These are phyloP conservation scores for Avicennia marina DNA, from an alignment of 257 asterid species.

Conservation along the genomic window DNA sequence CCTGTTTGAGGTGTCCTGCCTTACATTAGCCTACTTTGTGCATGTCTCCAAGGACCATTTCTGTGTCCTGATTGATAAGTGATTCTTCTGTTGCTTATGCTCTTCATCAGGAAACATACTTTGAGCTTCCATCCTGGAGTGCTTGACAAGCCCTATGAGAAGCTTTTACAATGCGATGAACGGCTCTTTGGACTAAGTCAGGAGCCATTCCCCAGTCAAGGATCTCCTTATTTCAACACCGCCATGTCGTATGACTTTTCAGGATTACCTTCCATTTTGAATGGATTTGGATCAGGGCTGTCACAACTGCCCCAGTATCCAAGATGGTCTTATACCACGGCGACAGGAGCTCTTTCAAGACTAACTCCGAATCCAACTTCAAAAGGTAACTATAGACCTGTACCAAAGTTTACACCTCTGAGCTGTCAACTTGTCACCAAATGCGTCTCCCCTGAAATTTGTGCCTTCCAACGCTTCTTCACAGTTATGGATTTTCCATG, in stretches of 20 bases:
- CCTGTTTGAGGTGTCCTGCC: constrained; percentile 21
- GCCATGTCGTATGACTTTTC: background rate
- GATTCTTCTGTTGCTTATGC: too few species aligned
- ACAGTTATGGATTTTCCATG: too few species aligned
- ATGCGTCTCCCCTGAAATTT: too few species aligned
- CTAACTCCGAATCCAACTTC: constrained; percentile 10
- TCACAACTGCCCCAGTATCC: too few species aligned
- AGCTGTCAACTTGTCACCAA: background rate
- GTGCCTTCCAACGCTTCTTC: too few species aligned
- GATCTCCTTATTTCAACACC: constrained; percentile 21
- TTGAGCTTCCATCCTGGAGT: constrained; percentile 24
- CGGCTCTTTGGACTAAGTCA: constrained; percentile 23
- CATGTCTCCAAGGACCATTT: too few species aligned
- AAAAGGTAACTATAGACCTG: too few species aligned
- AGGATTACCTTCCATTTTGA: background rate
- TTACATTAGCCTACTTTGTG: too few species aligned
- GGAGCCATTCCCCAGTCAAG: constrained; percentile 28
- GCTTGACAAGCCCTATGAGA: constrained; percentile 33
- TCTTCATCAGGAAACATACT: constrained; percentile 30
- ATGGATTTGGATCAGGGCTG: background rate
- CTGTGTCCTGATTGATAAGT: too few species aligned
- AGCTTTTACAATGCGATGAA: constrained; percentile 28
- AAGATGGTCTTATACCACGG: too few species aligned
- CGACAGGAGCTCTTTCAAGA: background rate
- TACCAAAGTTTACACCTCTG: background rate